Percentiles rank a stretch among this genome's conserved stretches.
phyloP scores from a whole-genome alignment of 2,329 filamentous ascomycete genomes.

The Penicillium sp. region DNA sequence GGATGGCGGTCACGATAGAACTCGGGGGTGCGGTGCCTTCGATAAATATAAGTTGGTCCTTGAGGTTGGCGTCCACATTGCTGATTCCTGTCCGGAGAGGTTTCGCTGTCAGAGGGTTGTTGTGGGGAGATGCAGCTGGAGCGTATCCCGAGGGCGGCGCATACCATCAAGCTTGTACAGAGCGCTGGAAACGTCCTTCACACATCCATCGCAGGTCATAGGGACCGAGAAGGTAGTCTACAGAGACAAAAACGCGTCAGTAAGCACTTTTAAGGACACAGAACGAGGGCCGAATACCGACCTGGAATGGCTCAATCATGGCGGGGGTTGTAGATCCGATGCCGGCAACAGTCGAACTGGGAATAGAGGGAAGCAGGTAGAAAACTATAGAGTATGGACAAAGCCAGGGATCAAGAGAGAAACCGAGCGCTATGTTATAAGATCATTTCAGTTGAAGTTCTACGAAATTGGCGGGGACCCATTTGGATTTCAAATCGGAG shows the following conservation, averaged over 20 bases:
- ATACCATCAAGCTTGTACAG: conserved; percentile 69
- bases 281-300: conserved; percentile 21
- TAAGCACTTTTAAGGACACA: background rate
- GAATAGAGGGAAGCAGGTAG: background rate
- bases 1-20: conserved; percentile 82
- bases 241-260: conserved; percentile 13
- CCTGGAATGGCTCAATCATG: conserved; percentile 50
- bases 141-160: conserved; percentile 6
- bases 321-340: conserved; percentile 17
- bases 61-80: conserved; percentile 77
- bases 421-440: background rate
- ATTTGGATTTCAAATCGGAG: conserved; percentile 35
- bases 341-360: background rate
- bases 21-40: conserved; percentile 89
- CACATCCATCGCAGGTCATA: conserved; percentile 84
- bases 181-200: conserved; percentile 78
- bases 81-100: conserved; percentile 61
- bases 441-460: conserved; percentile 7
- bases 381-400: background rate
- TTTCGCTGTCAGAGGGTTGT: background rate
- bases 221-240: conserved; percentile 94
- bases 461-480: conserved; percentile 12
- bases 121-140: background rate
- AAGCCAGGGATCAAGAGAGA: conserved; percentile 7
- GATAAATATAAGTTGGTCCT: conserved; percentile 78